Percentiles rank a stretch among this genome's conserved stretches.
Evolutionary conservation across 257 asterid species (phyloP).

Genomic region (Nicotiana paniculata): DNA sequence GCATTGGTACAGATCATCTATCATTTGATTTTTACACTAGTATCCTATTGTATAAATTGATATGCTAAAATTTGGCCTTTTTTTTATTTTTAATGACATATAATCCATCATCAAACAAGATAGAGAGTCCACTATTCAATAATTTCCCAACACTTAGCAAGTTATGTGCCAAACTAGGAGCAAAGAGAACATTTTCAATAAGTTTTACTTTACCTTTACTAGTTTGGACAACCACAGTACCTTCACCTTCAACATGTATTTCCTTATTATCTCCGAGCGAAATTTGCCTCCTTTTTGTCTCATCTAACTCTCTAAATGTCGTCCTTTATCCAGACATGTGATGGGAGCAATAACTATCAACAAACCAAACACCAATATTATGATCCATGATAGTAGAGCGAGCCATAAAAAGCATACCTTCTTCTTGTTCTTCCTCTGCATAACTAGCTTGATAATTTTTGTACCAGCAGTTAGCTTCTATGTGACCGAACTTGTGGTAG

Average conservation of each 20-base stretch:
- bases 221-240: neutral
- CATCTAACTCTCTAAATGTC: slow-evolving; percentile 4
- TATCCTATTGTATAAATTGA: too few relatives aligned
- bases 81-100: too few relatives aligned
- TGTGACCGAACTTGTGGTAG: neutral
- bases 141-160: slow-evolving; percentile 9
- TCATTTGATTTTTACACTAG: too few relatives aligned
- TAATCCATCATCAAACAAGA: too few relatives aligned
- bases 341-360: neutral
- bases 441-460: neutral
- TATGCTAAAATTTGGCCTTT: too few relatives aligned
- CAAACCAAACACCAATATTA: neutral
- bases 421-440: neutral
- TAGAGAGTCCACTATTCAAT: neutral
- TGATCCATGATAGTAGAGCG: too few relatives aligned
- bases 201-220: neutral
- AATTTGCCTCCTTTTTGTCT: neutral
- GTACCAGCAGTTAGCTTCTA: slow-evolving; percentile 1
- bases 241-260: slow-evolving; percentile 2
- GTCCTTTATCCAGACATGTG: neutral
- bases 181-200: neutral
- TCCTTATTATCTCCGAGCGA: neutral
- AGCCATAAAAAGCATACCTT: too few relatives aligned
- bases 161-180: neutral
- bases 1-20: too few relatives aligned